Conservation (phyloP, 768 basidiomycete genomes). For the Exsudoporus frostii region DNA sequence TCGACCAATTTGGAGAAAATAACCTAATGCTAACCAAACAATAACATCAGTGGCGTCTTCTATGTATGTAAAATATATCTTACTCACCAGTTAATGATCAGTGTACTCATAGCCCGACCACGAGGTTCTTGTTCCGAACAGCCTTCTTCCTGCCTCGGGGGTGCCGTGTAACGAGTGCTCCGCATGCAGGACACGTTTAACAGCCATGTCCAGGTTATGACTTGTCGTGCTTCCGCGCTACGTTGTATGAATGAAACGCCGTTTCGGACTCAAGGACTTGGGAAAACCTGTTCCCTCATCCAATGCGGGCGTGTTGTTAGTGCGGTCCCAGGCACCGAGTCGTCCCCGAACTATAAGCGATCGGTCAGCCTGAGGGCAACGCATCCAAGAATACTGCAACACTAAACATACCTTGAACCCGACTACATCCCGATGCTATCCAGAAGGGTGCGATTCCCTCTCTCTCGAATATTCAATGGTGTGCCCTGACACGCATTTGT, state of each 20-base stretch:
- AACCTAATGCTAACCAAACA: neutral
- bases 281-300: neutral
- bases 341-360: slow-evolving; percentile 10
- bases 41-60: slow-evolving; percentile 3
- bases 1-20: neutral
- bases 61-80: neutral
- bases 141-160: neutral
- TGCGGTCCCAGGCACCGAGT: slow-evolving; percentile 1
- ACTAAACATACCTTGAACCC: neutral
- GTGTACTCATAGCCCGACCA: slow-evolving; percentile 1
- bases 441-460: slow-evolving; percentile 3
- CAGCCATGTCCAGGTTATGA: neutral
- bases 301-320: slow-evolving; percentile 5
- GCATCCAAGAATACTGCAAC: neutral
- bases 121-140: neutral
- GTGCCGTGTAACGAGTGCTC: neutral
- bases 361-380: neutral
- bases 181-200: neutral
- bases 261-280: neutral
- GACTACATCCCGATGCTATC: neutral
- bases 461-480: neutral
- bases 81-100: neutral
- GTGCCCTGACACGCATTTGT: slow-evolving; percentile 1
- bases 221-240: neutral
- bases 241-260: neutral